Evolutionary conservation across 2,329 filamentous ascomycete species (phyloP).

Genomic region (Arthrobotrys sphaeroides): DNA sequence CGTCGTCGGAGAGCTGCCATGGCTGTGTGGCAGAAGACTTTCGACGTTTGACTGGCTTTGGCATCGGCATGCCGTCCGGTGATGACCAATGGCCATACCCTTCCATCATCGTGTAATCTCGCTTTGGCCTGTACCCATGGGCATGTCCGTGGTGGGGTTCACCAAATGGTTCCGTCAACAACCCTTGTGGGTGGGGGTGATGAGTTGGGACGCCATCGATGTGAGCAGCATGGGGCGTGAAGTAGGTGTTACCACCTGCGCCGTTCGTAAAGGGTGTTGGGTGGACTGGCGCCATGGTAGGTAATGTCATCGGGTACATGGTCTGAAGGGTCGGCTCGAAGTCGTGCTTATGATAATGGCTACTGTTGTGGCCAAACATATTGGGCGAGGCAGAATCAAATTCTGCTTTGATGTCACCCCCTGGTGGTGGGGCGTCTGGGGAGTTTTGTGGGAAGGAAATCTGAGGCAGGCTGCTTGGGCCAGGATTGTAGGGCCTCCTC

Average conservation of each 20-base stretch:
- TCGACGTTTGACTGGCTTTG: slow-evolving; percentile 38
- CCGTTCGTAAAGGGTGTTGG: slow-evolving; percentile 43
- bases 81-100: slow-evolving; percentile 38
- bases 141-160: slow-evolving; percentile 18
- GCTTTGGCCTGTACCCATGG: slow-evolving; percentile 18
- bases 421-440: slow-evolving; percentile 40
- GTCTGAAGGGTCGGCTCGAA: slow-evolving; percentile 33
- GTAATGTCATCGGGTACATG: slow-evolving; percentile 39
- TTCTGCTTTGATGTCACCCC: slow-evolving; percentile 29
- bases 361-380: slow-evolving; percentile 31
- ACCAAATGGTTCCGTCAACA: slow-evolving; percentile 41
- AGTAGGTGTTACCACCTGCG: slow-evolving; percentile 33
- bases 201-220: slow-evolving; percentile 38
- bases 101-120: slow-evolving; percentile 29
- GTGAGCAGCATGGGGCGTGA: slow-evolving; percentile 30
- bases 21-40: slow-evolving; percentile 53
- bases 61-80: slow-evolving; percentile 31
- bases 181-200: slow-evolving; percentile 24
- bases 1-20: slow-evolving; percentile 58
- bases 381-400: slow-evolving; percentile 22
- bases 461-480: slow-evolving; percentile 16
- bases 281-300: slow-evolving; percentile 27
- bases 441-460: slow-evolving; percentile 47
- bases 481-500: slow-evolving; percentile 29
- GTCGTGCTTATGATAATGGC: slow-evolving; percentile 41